Percentiles rank a stretch among this genome's conserved stretches.
phyloP scores from a whole-genome alignment of 352 stramenopile genomes.

The Globisporangium spiculum region DNA sequence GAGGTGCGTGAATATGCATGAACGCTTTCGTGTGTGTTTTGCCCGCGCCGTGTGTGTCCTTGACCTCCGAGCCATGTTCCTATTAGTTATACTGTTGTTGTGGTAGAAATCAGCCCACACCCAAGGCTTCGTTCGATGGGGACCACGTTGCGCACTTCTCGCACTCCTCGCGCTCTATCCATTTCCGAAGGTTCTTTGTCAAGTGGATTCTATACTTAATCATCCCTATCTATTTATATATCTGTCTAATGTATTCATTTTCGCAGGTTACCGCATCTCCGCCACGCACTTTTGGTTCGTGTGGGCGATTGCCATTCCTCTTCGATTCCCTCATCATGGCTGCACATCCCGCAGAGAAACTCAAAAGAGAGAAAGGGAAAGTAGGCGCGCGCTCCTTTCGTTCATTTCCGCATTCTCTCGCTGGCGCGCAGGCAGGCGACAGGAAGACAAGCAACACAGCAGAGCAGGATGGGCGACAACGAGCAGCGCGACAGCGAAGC shows the following conservation, averaged over 20 bases:
- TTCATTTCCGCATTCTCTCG: conserved; percentile 11
- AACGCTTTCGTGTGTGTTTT: not conserved
- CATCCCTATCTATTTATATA: not conserved
- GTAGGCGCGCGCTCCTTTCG: not conserved
- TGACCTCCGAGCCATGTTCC: not conserved
- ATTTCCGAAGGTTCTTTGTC: too few species aligned
- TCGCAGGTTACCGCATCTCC: not conserved
- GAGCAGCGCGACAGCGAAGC: not conserved
- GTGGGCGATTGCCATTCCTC: not conserved
- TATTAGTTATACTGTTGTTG: not conserved
- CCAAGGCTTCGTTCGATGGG: not conserved
- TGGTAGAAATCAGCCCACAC: not conserved
- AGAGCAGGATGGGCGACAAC: not conserved
- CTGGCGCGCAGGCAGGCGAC: not conserved
- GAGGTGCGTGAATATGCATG: not conserved
- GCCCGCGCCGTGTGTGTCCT: not conserved
- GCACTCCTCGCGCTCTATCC: not conserved
- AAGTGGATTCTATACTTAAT: not conserved
- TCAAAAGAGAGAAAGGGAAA: not conserved
- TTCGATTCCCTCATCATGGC: not conserved
- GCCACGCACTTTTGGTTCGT: not conserved
- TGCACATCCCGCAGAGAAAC: conserved; percentile 4
- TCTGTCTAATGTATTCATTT: not conserved
- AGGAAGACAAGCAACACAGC: not conserved
- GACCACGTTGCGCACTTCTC: not conserved